Evolutionary conservation across 768 basidiomycete species (phyloP).

Genomic region (Pleurotus pulmonarius): DNA sequence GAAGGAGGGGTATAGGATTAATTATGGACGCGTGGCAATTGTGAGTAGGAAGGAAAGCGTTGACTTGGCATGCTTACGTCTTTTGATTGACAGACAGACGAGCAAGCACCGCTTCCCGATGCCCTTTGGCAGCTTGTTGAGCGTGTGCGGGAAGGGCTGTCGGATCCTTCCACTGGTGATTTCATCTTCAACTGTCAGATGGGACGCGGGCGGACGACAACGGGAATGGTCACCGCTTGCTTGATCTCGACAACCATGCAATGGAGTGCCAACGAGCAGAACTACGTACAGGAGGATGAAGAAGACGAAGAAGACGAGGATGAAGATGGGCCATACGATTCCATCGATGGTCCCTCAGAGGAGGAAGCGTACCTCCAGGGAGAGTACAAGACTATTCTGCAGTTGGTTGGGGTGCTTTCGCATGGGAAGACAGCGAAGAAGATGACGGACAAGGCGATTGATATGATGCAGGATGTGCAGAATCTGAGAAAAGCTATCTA

Average conservation of each 20-base stretch:
- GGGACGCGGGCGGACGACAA: conserved; percentile 89
- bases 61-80: conserved; percentile 11
- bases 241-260: conserved; percentile 73
- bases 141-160: conserved; percentile 58
- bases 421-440: conserved; percentile 92
- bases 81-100: conserved; percentile 67
- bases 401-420: conserved; percentile 87
- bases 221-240: conserved; percentile 91
- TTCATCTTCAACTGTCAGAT: conserved; percentile 98
- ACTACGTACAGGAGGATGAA: conserved; percentile 28
- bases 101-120: conserved; percentile 91
- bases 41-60: conserved; percentile 39
- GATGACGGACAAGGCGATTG: conserved; percentile 83
- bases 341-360: conserved; percentile 80
- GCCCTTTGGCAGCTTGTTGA: conserved; percentile 78
- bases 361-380: conserved; percentile 89
- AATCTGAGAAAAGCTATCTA: conserved; percentile 94
- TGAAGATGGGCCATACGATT: conserved; percentile 48
- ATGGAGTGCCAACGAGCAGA: conserved; percentile 45
- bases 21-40: conserved; percentile 88
- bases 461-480: conserved; percentile 94
- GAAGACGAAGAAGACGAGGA: conserved; percentile 27
- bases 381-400: conserved; percentile 95
- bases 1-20: conserved; percentile 79
- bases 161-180: conserved; percentile 51